Conservation (phyloP, 768 basidiomycete species). For the Tylopilus rubrobrunneus region DNA sequence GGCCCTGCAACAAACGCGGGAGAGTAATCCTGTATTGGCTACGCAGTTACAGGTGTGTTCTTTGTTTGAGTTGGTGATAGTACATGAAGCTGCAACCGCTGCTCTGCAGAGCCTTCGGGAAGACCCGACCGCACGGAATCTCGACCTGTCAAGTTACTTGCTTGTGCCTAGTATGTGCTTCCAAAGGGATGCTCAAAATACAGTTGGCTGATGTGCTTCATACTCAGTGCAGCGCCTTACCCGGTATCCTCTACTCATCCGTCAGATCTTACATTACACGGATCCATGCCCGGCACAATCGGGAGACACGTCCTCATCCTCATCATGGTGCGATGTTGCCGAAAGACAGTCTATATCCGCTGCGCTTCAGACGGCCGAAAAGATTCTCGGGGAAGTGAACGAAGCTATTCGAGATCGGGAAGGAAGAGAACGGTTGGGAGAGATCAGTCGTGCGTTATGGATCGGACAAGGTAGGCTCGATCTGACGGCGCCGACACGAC, state of each 20-base stretch:
- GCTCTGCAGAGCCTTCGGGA: conserved; percentile 64
- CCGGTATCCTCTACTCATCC: conserved; percentile 86
- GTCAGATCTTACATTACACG: conserved; percentile 81
- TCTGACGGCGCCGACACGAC: conserved; percentile 83
- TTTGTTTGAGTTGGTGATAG: conserved; percentile 3
- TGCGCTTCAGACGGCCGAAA: conserved; percentile 64
- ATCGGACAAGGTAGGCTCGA: conserved; percentile 87
- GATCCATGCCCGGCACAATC: conserved; percentile 38
- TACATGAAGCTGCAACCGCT: neutral
- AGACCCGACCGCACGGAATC: conserved; percentile 69
- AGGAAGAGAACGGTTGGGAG: conserved; percentile 66
- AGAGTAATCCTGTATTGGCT: conserved; percentile 62
- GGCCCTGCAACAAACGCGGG: conserved; percentile 68
- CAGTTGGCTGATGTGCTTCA: neutral
- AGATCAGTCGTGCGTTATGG: conserved; percentile 78
- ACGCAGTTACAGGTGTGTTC: conserved; percentile 58
- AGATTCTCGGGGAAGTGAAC: conserved; percentile 77
- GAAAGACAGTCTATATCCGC: conserved; percentile 54
- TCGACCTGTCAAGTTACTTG: conserved; percentile 89
- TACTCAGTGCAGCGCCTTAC: conserved; percentile 89
- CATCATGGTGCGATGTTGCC: conserved; percentile 23
- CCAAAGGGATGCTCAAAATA: no score
- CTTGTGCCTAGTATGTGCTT: conserved; percentile 76
- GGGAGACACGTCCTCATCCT: no score
- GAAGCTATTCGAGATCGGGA: conserved; percentile 86